Evolutionary conservation across 805 yeast genomes (phyloP), one percentile per base, ranked within the genome.

Genomic region (Candida maesae): DNA sequence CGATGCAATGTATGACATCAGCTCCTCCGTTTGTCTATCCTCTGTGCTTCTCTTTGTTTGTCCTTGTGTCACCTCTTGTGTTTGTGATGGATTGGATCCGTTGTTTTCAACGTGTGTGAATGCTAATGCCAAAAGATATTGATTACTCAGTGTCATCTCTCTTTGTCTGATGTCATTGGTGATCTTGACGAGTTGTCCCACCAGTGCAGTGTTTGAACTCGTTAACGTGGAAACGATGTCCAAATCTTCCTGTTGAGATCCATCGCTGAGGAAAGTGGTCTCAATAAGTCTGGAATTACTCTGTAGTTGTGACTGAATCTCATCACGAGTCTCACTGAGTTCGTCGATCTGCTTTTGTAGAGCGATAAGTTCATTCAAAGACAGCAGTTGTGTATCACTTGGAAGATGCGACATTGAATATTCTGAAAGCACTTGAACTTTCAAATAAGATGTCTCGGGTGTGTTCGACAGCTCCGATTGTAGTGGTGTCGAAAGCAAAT

Each of bases 1-100:
- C 1, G 61, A 53, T 2, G 52, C 59, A 25, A 57, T 49, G 30
- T 55, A 49, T 5, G 59, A 51, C 34, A 57, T 20, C 9, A 57
- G 28, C 20, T 55, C 57, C 11, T 57, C 59, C 3, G 51, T 27
- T 19, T 47, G 45, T 26, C 40, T 38, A 32, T 48, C 48, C 21
- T 31, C 31, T 11, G 25, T 39, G 19, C 19, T 17, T 36, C 16
- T 35, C 33, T 12, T 29, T 32, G 24, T 25, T 15, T 15, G 35
- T 8, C 15, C 7, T 33, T 27, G 21, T n/a, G 25, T 4, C 7
- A 19, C 6, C 25, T 15, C n/a, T 24, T 16, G 19, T 24, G 36
- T 13, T 12, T 43, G n/a, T 49, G 31, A 28, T 6, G 17, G 5
- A 8, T 15, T 8, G 7, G n/a, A n/a, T n/a, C n/a, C n/a, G n/a